Conservation (phyloP, 192 early-diverging fungal species). For the Linnemannia hyalina region DNA sequence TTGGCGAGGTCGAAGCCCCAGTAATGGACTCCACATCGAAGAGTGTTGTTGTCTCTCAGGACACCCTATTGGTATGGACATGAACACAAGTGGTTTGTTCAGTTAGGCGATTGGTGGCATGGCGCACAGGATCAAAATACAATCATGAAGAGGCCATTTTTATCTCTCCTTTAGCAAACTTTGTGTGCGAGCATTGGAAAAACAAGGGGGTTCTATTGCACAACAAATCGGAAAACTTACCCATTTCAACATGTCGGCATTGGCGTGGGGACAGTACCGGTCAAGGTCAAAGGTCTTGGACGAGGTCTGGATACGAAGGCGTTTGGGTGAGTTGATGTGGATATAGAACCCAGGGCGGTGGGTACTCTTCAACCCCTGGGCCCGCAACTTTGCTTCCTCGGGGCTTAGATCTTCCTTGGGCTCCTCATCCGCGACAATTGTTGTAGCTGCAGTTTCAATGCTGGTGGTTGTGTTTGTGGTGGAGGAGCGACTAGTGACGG, state of each 20-base stretch:
- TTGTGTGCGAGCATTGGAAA: too few relatives aligned
- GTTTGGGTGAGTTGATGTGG: slow-evolving; percentile 30
- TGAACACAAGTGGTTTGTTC: background rate
- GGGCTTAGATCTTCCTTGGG: slow-evolving; percentile 38
- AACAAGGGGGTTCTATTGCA: background rate
- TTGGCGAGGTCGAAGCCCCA: slow-evolving; percentile 54
- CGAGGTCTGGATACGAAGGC: slow-evolving; percentile 44
- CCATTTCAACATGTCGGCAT: slow-evolving; percentile 51
- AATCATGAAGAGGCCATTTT: background rate
- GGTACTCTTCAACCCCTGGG: slow-evolving; percentile 46
- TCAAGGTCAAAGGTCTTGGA: slow-evolving; percentile 50
- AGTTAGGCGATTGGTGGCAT: background rate
- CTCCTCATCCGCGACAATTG: background rate
- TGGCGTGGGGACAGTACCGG: slow-evolving; percentile 47
- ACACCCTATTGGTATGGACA: slow-evolving; percentile 24
- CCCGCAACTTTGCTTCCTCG: slow-evolving; percentile 37
- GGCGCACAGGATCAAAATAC: background rate
- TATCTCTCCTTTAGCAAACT: background rate
- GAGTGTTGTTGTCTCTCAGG: slow-evolving; percentile 31
- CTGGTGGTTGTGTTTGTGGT: background rate
- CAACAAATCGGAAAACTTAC: slow-evolving; percentile 15
- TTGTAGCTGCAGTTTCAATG: background rate
- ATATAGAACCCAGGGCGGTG: slow-evolving; percentile 52
- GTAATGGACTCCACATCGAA: slow-evolving; percentile 52
- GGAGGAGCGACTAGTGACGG: background rate